phyloP scores from a whole-genome alignment of 2,329 filamentous ascomycete genomes.

The Hymenoscyphus albidus region DNA sequence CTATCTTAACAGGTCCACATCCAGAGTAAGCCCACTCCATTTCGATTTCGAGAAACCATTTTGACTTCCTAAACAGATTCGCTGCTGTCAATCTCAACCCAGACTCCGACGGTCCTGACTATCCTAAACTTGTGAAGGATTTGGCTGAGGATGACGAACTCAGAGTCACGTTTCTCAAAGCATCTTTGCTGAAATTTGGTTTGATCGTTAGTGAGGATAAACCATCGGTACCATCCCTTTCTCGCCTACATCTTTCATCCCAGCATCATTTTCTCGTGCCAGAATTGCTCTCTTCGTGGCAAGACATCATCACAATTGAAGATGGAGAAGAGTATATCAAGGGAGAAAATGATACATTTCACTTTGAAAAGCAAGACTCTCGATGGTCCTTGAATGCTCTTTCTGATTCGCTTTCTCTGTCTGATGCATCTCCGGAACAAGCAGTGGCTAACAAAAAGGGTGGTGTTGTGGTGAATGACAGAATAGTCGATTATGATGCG shows the following conservation, averaged over 20 bases:
- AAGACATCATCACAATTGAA: conserved; percentile 63
- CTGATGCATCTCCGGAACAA: conserved; percentile 19
- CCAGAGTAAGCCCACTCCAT: conserved; percentile 64
- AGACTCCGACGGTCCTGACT: conserved; percentile 63
- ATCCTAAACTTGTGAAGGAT: conserved; percentile 63
- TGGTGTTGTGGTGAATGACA: conserved; percentile 43
- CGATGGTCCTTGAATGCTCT: conserved; percentile 56
- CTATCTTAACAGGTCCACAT: conserved; percentile 81
- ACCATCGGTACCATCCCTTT: conserved; percentile 71
- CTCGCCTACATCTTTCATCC: conserved; percentile 77
- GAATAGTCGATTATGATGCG: conserved; percentile 69
- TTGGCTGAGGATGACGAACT: conserved; percentile 66
- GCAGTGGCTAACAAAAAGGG: conserved; percentile 36
- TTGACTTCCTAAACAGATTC: conserved; percentile 57
- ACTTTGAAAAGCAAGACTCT: conserved; percentile 64
- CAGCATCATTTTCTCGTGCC: conserved; percentile 60
- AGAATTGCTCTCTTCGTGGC: conserved; percentile 62
- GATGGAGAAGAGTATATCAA: conserved; percentile 69
- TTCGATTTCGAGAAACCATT: conserved; percentile 6
- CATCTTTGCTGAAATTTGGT: conserved; percentile 74
- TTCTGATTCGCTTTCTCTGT: conserved; percentile 45
- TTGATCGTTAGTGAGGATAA: conserved; percentile 71
- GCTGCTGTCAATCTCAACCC: conserved; percentile 71
- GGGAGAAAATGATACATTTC: conserved; percentile 79
- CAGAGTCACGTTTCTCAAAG: conserved; percentile 72